phyloP scores from a whole-genome alignment of 257 asterid genomes.

The Nicotiana benthamiana region DNA sequence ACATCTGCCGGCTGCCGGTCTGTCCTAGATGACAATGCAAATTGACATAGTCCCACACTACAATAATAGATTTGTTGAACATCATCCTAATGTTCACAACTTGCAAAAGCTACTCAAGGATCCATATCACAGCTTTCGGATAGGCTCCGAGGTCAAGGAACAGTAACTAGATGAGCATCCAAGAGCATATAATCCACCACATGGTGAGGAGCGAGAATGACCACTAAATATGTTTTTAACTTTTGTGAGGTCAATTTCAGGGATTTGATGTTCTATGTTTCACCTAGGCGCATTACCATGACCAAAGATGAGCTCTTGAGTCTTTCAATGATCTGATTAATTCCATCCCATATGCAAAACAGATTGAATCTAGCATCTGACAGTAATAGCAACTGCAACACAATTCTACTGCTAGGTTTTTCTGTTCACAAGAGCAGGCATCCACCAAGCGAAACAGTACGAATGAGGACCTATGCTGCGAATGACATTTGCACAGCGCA shows the following conservation, averaged over 20 bases:
- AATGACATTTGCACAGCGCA: constrained; percentile 4
- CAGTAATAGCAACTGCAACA: not conserved
- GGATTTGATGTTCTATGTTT: not conserved
- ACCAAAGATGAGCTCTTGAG: not conserved
- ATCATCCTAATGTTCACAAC: not conserved
- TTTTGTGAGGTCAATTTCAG: not conserved
- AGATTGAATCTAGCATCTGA: not conserved
- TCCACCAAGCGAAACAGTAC: not conserved
- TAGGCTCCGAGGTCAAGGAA: not conserved
- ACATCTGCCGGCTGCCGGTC: not conserved
- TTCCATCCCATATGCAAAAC: not conserved
- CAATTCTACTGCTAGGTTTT: not conserved
- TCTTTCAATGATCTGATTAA: not conserved
- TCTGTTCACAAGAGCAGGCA: not conserved
- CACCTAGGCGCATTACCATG: not conserved
- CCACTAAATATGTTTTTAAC: not conserved
- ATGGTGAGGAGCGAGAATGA: not conserved
- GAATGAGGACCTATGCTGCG: not conserved
- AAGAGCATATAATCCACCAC: not conserved
- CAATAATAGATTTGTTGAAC: not conserved
- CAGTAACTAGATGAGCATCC: not conserved
- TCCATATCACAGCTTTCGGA: not conserved
- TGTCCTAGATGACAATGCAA: not conserved
- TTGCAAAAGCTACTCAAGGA: not conserved
- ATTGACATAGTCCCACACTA: not conserved